Evolutionary conservation across 202 grass and related monocot species (phyloP).

Genomic region (Eragrostis tef): DNA sequence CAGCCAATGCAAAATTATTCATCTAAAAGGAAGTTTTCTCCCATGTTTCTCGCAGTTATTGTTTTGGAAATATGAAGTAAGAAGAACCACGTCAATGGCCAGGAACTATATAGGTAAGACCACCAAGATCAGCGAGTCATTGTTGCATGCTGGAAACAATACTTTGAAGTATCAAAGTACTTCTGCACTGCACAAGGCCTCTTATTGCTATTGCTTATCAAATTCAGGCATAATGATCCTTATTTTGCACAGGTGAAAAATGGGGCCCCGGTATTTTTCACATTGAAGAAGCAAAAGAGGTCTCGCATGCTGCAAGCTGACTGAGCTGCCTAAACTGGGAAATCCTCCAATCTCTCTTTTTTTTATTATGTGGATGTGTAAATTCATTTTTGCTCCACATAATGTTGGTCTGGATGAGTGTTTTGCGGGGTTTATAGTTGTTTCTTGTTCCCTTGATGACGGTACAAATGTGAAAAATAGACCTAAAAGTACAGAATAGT

Average conservation of each 20-base stretch:
- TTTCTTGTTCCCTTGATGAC: neutral
- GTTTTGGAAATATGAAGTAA: constrained; percentile 68
- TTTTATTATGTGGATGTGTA: neutral
- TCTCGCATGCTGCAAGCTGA: neutral
- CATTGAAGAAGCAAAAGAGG: neutral
- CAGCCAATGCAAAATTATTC: neutral
- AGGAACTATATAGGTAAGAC: constrained; percentile 4
- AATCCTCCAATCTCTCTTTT: neutral
- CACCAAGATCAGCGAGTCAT: neutral
- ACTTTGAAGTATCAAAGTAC: neutral
- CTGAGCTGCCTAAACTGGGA: neutral
- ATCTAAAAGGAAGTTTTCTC: neutral
- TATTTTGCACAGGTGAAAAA: neutral
- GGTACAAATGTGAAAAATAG: neutral
- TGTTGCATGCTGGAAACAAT: neutral
- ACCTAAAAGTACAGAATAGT: neutral
- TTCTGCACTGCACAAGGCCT: neutral
- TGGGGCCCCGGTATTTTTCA: constrained; percentile 23
- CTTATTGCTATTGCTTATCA: neutral
- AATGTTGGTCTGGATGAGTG: neutral
- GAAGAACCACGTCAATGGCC: neutral
- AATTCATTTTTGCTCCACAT: constrained; percentile 21
- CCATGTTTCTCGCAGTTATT: constrained; percentile 53
- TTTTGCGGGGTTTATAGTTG: neutral
- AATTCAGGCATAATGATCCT: neutral